A percentile compares a stretch with the other conserved stretches of the same genome.
These are phyloP conservation scores for Fusarium pseudonygamai DNA, from an alignment of 2,329 filamentous ascomycete genomes.

Conservation along the genomic window DNA sequence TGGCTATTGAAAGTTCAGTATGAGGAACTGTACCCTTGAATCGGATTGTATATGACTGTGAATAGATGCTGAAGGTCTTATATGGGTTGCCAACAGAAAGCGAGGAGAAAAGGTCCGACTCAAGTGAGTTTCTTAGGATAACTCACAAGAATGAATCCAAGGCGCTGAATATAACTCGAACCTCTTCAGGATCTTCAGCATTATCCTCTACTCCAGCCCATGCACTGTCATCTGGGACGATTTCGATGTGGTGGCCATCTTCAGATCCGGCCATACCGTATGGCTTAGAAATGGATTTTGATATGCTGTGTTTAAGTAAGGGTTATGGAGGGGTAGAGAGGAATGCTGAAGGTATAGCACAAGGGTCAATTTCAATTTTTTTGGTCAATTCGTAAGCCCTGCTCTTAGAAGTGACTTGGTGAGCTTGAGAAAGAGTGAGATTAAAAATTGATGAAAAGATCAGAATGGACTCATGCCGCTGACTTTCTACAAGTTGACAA, in stretches of 20 bases:
- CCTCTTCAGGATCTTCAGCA: slow-evolving; percentile 80
- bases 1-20: slow-evolving; percentile 63
- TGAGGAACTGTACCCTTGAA: neutral
- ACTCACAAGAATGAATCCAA: slow-evolving; percentile 79
- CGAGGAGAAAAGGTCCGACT: neutral
- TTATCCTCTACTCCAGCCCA: slow-evolving; percentile 73
- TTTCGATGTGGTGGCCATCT: slow-evolving; percentile 31
- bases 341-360: neutral
- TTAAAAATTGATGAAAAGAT: neutral
- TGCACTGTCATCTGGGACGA: slow-evolving; percentile 49
- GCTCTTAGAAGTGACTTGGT: neutral
- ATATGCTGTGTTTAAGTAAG: slow-evolving; percentile 15
- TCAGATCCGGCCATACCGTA: slow-evolving; percentile 30
- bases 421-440: neutral
- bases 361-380: neutral
- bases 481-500: slow-evolving; percentile 8
- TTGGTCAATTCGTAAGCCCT: no score
- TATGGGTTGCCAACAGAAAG: neutral
- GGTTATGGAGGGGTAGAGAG: slow-evolving; percentile 26
- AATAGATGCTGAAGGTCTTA: neutral
- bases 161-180: slow-evolving; percentile 79
- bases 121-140: neutral
- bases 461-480: slow-evolving; percentile 8
- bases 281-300: slow-evolving; percentile 10
- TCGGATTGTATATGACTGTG: accelerated